These are phyloP conservation scores for Globisporangium spinosum DNA, from an alignment of 352 stramenopile genomes.

Conservation along the genomic window DNA sequence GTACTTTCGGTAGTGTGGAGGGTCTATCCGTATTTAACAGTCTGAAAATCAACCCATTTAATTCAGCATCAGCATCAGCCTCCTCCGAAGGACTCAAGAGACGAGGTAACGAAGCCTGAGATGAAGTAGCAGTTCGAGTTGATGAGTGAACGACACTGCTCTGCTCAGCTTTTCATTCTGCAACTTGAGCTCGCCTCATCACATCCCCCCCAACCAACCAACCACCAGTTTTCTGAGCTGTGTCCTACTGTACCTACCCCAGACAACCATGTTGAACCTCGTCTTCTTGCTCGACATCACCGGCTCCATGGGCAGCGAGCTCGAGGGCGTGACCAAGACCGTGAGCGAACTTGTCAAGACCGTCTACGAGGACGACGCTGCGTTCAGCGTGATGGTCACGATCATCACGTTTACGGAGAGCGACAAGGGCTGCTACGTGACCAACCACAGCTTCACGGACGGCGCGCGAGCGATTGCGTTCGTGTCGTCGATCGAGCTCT, in stretches of 20 bases:
- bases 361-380: constrained; percentile 39
- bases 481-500: constrained; percentile 18
- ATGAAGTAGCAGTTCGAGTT: background rate
- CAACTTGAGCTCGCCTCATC: constrained; percentile 7
- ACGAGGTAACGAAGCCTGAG: no score
- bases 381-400: constrained; percentile 53
- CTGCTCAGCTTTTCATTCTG: constrained; percentile 7
- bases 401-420: constrained; percentile 72
- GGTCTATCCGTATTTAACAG: background rate
- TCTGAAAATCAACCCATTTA: background rate
- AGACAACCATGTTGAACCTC: constrained; percentile 53
- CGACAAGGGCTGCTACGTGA: constrained; percentile 50
- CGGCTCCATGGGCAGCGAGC: constrained; percentile 57
- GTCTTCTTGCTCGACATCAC: constrained; percentile 75
- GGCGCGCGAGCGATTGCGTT: constrained; percentile 38
- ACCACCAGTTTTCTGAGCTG: background rate
- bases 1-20: background rate
- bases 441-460: constrained; percentile 58
- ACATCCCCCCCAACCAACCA: background rate
- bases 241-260: background rate
- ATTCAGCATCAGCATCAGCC: no score
- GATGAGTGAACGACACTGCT: background rate
- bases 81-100: no score
- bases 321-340: constrained; percentile 54
- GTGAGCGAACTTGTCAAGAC: constrained; percentile 46